Conservation (phyloP, 495 filamentous ascomycete species). For the Penicillium paradoxum region DNA sequence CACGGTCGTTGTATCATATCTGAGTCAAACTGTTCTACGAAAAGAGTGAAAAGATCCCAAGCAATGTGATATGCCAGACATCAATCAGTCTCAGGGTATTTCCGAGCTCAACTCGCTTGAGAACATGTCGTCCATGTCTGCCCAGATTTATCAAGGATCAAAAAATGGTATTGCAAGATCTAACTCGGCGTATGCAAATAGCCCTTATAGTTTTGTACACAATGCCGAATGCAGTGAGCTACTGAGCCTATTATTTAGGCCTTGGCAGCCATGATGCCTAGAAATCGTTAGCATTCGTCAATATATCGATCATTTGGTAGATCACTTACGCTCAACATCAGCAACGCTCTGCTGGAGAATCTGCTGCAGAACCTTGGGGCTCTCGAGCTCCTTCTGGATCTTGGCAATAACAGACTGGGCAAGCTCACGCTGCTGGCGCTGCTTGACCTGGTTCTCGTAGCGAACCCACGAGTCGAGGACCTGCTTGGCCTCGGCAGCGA, state of each 20-base stretch:
- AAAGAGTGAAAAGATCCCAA: neutral
- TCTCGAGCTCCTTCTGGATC: slow-evolving; percentile 97
- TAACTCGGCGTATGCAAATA: slow-evolving; percentile 41
- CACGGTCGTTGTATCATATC: neutral
- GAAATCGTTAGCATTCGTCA: slow-evolving; percentile 22
- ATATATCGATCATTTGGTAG: neutral
- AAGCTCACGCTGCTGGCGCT: slow-evolving; percentile 93
- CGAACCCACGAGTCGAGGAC: slow-evolving; percentile 98
- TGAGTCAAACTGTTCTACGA: slow-evolving; percentile 1
- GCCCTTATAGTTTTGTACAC: slow-evolving; percentile 47
- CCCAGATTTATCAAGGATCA: slow-evolving; percentile 4
- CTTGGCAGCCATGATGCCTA: slow-evolving; percentile 53
- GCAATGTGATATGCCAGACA: neutral
- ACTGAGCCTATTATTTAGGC: slow-evolving; percentile 43
- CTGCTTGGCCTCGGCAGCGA: slow-evolving; percentile 85
- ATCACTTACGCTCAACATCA: slow-evolving; percentile 89
- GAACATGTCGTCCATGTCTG: neutral
- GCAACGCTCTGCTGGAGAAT: slow-evolving; percentile 91
- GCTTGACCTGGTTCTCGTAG: slow-evolving; percentile 98
- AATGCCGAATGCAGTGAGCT: slow-evolving; percentile 35
- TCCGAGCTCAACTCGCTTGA: neutral
- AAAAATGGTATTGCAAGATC: slow-evolving; percentile 41
- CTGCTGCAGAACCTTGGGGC: slow-evolving; percentile 88
- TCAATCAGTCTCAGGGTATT: neutral
- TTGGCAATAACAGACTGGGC: slow-evolving; percentile 88